Evolutionary conservation across 352 stramenopile species (phyloP).

Genomic region (Phytophthora tentaculata): DNA sequence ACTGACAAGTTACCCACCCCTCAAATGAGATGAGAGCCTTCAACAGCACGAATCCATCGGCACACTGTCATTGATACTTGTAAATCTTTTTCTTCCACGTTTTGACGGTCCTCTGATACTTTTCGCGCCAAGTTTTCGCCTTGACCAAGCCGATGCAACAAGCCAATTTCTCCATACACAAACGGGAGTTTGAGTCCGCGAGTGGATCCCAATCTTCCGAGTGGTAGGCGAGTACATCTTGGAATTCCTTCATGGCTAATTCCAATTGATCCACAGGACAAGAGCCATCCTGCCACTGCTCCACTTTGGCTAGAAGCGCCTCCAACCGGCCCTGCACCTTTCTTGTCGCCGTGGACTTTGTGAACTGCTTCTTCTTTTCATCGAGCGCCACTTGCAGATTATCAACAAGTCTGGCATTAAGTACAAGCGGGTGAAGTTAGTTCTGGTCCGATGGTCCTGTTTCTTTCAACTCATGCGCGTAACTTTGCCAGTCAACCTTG

Average conservation of each 20-base stretch:
- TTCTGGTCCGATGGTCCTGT: neutral
- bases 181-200: constrained; percentile 9
- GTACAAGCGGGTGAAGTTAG: neutral
- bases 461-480: neutral
- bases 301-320: constrained; percentile 12
- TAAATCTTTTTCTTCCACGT: no score
- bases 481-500: neutral
- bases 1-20: no score
- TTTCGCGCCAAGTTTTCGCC: no score
- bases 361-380: constrained; percentile 6
- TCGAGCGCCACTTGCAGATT: constrained; percentile 5
- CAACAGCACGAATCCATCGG: no score
- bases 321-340: neutral
- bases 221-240: constrained; percentile 15
- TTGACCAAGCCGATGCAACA: neutral
- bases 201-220: constrained; percentile 28
- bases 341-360: neutral
- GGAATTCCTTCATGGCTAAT: constrained; percentile 21
- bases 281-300: constrained; percentile 34
- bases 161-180: constrained; percentile 19
- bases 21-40: no score
- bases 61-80: no score
- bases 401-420: constrained; percentile 12
- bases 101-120: no score
- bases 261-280: constrained; percentile 39